Percentiles rank a stretch among this genome's conserved stretches.
Evolutionary conservation across 2,329 filamentous ascomycete species (phyloP).

Genomic region (Cladosporium sp.): DNA sequence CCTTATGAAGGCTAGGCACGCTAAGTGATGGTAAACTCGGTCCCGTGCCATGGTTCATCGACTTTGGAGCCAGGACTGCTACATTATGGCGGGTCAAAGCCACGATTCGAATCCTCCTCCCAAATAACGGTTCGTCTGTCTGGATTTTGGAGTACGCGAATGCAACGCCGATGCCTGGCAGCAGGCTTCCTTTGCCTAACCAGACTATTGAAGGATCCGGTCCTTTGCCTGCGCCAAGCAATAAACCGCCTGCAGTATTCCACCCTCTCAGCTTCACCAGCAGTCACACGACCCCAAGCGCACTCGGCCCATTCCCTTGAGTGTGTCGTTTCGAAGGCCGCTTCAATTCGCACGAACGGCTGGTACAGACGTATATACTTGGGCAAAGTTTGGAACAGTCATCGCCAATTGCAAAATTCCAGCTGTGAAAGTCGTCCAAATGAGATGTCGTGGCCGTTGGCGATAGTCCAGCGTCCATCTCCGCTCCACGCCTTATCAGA

Average conservation of each 20-base stretch:
- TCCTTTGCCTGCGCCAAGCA: not conserved
- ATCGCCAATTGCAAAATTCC: not conserved
- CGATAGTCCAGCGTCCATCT: constrained; percentile 21
- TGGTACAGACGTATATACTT: constrained; percentile 21
- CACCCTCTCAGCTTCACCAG: not conserved
- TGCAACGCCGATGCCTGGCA: too few species aligned
- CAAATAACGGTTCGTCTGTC: too few species aligned
- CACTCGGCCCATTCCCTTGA: not conserved
- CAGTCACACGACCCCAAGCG: not conserved
- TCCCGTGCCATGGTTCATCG: too few species aligned
- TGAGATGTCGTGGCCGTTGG: constrained; percentile 5
- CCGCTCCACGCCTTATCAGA: not conserved
- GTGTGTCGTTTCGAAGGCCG: not conserved
- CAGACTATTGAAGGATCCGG: not conserved
- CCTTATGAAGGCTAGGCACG: too few species aligned
- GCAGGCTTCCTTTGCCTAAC: not conserved
- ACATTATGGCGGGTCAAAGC: too few species aligned
- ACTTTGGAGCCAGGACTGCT: too few species aligned
- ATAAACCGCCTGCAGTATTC: not conserved
- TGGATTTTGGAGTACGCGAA: too few species aligned
- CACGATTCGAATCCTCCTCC: too few species aligned
- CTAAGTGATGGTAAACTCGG: too few species aligned
- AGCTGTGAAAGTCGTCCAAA: constrained; percentile 21
- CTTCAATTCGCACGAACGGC: not conserved
- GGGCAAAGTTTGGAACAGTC: constrained; percentile 13